Percentiles rank a stretch among this genome's conserved stretches.
Evolutionary conservation across 805 yeast species (phyloP).

Genomic region (Candida silvicultrix): DNA sequence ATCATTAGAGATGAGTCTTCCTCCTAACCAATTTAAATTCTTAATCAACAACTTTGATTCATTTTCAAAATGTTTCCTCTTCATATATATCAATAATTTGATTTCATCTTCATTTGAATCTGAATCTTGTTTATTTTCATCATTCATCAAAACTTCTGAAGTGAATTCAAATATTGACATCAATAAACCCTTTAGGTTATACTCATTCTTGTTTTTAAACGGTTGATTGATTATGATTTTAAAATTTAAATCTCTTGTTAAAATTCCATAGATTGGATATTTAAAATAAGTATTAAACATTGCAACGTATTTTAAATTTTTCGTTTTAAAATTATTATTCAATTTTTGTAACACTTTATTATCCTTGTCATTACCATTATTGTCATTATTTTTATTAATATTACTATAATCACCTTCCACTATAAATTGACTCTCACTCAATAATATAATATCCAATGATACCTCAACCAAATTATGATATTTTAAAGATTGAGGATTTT

Average conservation of each 20-base stretch:
- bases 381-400: not conserved
- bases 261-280: constrained; percentile 17
- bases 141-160: constrained; percentile 12
- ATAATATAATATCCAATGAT: constrained; percentile 23
- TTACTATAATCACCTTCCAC: constrained; percentile 15
- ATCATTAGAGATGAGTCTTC: constrained; percentile 16
- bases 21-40: constrained; percentile 23
- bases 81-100: constrained; percentile 17
- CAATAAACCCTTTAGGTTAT: constrained; percentile 18
- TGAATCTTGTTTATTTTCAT: too few relatives aligned
- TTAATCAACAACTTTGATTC: constrained; percentile 19
- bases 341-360: constrained; percentile 7
- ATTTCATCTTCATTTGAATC: constrained; percentile 6
- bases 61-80: constrained; percentile 15
- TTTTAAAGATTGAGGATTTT: constrained; percentile 21
- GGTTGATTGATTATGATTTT: constrained; percentile 17
- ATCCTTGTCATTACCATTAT: not conserved
- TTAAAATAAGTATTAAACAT: constrained; percentile 13
- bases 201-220: constrained; percentile 14
- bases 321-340: constrained; percentile 16
- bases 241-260: constrained; percentile 9
- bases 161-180: constrained; percentile 19
- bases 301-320: constrained; percentile 13
- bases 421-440: constrained; percentile 25
- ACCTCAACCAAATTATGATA: constrained; percentile 21